phyloP scores from a whole-genome alignment of 1,139 yeast genomes.

The Saccharomycopsis phalli region DNA sequence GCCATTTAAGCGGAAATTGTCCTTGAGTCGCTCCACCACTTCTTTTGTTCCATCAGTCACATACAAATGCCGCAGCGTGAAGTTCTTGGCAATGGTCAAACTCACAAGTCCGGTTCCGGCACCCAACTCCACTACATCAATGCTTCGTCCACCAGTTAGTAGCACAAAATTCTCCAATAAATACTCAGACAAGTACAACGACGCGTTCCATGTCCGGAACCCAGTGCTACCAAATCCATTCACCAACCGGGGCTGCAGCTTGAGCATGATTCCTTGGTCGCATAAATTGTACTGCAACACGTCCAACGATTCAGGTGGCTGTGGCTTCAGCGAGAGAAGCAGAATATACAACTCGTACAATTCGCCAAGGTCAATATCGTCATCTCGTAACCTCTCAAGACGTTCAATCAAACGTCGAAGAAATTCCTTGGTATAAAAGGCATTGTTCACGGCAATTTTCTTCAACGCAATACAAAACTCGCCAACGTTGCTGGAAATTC shows the following conservation, averaged over 20 bases:
- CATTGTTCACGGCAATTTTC: constrained; percentile 1
- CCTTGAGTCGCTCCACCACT: constrained; percentile 44
- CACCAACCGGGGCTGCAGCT: constrained; percentile 56
- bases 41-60: constrained; percentile 73
- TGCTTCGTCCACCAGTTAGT: background rate
- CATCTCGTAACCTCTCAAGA: constrained; percentile 28
- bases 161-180: constrained; percentile 26
- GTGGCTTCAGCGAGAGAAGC: constrained; percentile 32
- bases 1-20: constrained; percentile 41
- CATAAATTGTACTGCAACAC: constrained; percentile 37
- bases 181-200: constrained; percentile 53
- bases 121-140: constrained; percentile 60
- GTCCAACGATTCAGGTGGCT: constrained; percentile 39
- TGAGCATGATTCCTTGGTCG: constrained; percentile 33
- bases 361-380: constrained; percentile 34
- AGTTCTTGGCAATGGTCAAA: constrained; percentile 35
- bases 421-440: constrained; percentile 24
- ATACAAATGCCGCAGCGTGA: constrained; percentile 27
- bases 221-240: constrained; percentile 82
- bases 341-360: constrained; percentile 46
- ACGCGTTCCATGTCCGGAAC: constrained; percentile 90
- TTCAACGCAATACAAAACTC: background rate
- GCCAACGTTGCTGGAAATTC: background rate
- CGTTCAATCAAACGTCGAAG: constrained; percentile 34
- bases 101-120: constrained; percentile 90